Evolutionary conservation across 257 asterid species (phyloP).

Genomic region (Forsythia viridissima): DNA sequence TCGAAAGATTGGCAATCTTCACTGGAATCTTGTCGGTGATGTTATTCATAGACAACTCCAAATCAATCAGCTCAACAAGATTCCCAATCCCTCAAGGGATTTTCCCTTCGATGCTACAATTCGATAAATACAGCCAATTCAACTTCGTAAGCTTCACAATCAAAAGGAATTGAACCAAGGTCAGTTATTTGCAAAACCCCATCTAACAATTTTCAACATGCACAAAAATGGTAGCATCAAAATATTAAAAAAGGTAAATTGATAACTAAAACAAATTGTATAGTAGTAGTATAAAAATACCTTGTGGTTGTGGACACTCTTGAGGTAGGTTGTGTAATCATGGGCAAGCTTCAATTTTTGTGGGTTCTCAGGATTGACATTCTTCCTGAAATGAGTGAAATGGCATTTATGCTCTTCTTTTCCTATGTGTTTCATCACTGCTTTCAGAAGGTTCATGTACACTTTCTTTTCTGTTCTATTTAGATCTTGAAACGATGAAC

Average conservation of each 20-base stretch:
- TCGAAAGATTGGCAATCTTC: too few species aligned
- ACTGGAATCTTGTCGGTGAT: too few species aligned
- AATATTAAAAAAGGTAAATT: background rate
- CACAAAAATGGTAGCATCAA: background rate
- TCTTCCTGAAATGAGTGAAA: constrained; percentile 63
- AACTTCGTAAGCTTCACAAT: too few species aligned
- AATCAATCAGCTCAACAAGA: too few species aligned
- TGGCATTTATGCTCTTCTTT: constrained; percentile 59
- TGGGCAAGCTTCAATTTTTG: constrained; percentile 54
- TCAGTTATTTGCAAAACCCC: too few species aligned
- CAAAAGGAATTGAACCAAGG: too few species aligned
- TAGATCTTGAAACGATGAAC: constrained; percentile 36
- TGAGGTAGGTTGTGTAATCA: too few species aligned
- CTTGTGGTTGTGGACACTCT: constrained; percentile 90
- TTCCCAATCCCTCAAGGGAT: too few species aligned
- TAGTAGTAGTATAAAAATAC: constrained; percentile 31
- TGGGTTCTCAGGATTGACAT: constrained; percentile 26
- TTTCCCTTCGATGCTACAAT: too few species aligned
- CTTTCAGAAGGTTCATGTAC: constrained; percentile 67
- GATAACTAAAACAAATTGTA: background rate
- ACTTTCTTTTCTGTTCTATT: constrained; percentile 41
- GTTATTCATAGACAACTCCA: too few species aligned
- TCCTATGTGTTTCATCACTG: constrained; percentile 68
- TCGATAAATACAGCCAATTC: too few species aligned
- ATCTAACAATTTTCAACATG: background rate